Base-by-base conservation (phyloP, 2,329 filamentous ascomycete species). In the Helotiales sp. region DNA sequence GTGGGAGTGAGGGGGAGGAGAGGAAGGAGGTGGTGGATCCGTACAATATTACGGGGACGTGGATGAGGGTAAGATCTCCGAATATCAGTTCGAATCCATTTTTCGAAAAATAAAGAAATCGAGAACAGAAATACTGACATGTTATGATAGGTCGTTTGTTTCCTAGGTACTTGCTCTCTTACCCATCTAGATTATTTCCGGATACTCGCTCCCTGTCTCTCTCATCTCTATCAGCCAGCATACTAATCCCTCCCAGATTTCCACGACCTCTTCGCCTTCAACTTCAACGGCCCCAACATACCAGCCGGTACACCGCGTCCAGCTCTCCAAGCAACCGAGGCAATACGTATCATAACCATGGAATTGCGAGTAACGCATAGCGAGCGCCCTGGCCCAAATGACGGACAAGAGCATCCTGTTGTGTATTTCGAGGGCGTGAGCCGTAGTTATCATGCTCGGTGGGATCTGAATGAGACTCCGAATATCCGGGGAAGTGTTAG, bases 201-300 rank as follows among this genome's bases (percentile, higher is more conserved):
- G n/a, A n/a, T n/a, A n/a, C n/a, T n/a, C n/a, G n/a, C n/a, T n/a
- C n/a, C n/a, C n/a, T n/a, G n/a, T n/a, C 24, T 17, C 17, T n/a
- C 30, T 20, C 40, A 22, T 7, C 2, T 63, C 13, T 66, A n/a
- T n/a, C n/a, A n/a, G n/a, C 84, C 40, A 78, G 84, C 22, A 26
- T 47, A 55, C 26, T 61, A 20, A 73, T 69, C 10, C 2, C 20
- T 59, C 86, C 77, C 87, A 68, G 90, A 93, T 76, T 93, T 91
- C 76, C 87, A 85, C 72, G 91, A 93, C 75, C 87, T 94, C 40
- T 91, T 89, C 76, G 79, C 80, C 22, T 93, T 89, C 81, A 94
- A 94, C 75, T 93, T 93, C 74, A 80, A 79, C 1, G 78, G 77
- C 7, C 78, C 81, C 6, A 76, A 80, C 11, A 77, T 82, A 0